Evolutionary conservation across 164 flowering plant species (phyloP), one percentile per base, ranked within the genome.

Genomic region (Stephania japonica): DNA sequence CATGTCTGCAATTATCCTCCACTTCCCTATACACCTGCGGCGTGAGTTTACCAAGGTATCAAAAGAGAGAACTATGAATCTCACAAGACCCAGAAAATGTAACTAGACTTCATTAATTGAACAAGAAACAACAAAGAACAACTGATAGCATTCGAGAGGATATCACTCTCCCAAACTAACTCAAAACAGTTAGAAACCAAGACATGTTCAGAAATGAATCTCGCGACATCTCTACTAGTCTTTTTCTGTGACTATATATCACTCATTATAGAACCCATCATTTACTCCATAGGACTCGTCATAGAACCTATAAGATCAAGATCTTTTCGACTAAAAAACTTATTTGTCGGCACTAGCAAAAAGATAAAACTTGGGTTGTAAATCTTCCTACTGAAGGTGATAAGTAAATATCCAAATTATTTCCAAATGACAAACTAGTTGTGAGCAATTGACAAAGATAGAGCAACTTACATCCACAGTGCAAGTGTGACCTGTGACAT

Each of bases 401-500:
- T 21, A 59, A 19, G 21, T 59, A 6, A 59, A 59, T 6, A 59
- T 19, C n/a, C 7, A 59, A 59, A 59, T 59, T 59, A 59, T 44
- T 44, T 13, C 50, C 50, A 44, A 44, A 1, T 44, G 12, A 44
- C 50, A 44, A 44, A 44, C 62, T n/a, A 19, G 23, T 24, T 59
- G 32, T 63, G 24, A 70, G 70, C 25, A 23, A 69, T 63, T 18
- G 43, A 12, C 16, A 75, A 61, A 16, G 49, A 16, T 12, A 7
- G 42, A 23, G 3, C 67, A 18, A 84, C 97, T 88, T 86, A 96
- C 99, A 88, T 96, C 90, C 62, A 90, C 90, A 56, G 90, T 81
- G 81, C 97, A 92, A 75, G 99, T 96, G 69, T 92, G 98, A 73
- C 99, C 99, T 38, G 98, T 93, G 79, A 92, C 97, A 80, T 92